Base-by-base conservation (phyloP, 208 protist genomes). In the Borovskyia barvae region DNA sequence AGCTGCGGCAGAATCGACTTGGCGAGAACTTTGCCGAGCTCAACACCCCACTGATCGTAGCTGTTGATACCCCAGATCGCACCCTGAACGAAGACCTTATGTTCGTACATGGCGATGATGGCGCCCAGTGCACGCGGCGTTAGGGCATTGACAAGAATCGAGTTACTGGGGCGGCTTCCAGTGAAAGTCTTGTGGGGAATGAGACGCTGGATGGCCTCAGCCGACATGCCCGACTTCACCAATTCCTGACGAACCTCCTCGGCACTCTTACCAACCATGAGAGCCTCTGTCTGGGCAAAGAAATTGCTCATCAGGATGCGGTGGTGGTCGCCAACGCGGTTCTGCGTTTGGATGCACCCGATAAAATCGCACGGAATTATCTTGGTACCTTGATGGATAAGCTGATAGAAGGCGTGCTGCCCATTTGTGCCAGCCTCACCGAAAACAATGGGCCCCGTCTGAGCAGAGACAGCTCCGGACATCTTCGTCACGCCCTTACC, bases 31-130 rank as follows among this genome's bases (percentile, higher is more conserved):
- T 99, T 99, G 54, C 97, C 97, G 4, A 99, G 84, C 70, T 99
- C 97, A 9, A 99, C 97, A 61, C 97, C 94, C 94, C 97, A 98
- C 67, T 98, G 97, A 64, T 99, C 97, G 70, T 97, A 99, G 47
- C 89, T 96, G 84, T 99, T 98, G 60, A 99, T 97, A 49, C 97
- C 94, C 97, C 97, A 99, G 46, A 99, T 95, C 25, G 94, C 85
- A 42, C 97, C 97, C 78, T 99, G 95, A 2, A 96, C 88, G 67
- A 98, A 97, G 25, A 98, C 96, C 71, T 99, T 99, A 66, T 98
- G 95, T 76, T 99, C 97, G 68, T 98, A 98, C 80, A 98, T 87
- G n/a, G 97, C 97, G 65, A 98, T 85, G n/a, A 99, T 83, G 9
- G 87, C 69, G 47, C 97, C 97, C 9, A 99, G 66, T 4, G 82